Evolutionary conservation across 306 rosid species (phyloP), one percentile per base, ranked within the genome.

Genomic region (Lathyrus tuberosus): DNA sequence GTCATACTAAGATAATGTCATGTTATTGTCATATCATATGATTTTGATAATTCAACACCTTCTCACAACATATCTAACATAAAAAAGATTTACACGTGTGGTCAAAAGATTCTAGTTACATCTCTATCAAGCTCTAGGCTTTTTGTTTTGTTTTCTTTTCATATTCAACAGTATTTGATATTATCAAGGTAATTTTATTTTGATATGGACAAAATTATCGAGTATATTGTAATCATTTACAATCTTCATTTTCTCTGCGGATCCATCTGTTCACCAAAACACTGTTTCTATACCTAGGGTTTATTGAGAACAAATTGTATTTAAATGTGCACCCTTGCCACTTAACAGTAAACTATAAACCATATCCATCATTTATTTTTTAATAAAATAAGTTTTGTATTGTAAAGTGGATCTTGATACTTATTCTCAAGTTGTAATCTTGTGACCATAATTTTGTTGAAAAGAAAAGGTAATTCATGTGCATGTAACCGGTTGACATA

Each of bases 261-360:
- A 87, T 89, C 89, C 87, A 83, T 72, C 80, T 83, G 84, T 83
- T 87, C 86, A 86, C 86, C 86, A 83, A 17, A 83, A 59, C 48
- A 72, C 84, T 88, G 86, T 88, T 86, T 35, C 10, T 35, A 35
- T 35, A 35, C 10, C 1, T 35, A 7, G 10, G 40, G 10, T 7
- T 35, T 35, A 35, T 35, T 7, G 10, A 35, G 10, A 35, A 35
- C 40, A 35, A 1, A 1, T 35, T 33, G 37, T 33, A 33, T 33
- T 5, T 33, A 33, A 33, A 6, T 33, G 37, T 33, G 37, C 37
- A 33, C 37, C 37, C 37, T 31, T 31, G 35, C 35, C 35, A 31
- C 7, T 31, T 4, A 31, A 4, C 7, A 31, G 1, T 31, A 31
- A 31, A 26, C 30, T 26, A 33, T 31, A 6, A 5, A 6, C 37